Evolutionary conservation across 306 rosid genomes (phyloP).

Genomic region (Cucurbita moschata): DNA sequence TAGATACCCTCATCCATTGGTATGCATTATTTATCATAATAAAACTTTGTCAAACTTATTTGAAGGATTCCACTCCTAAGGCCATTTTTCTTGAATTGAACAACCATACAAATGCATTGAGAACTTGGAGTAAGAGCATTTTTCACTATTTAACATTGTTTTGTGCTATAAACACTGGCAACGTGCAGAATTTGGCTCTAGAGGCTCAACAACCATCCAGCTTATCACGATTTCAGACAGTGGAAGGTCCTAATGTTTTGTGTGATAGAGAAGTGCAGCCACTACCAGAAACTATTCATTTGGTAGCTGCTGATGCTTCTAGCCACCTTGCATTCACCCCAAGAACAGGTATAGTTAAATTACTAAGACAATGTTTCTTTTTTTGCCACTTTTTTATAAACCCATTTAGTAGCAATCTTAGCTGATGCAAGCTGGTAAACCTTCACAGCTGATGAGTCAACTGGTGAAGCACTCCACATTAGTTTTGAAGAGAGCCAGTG

Average conservation of each 20-base stretch:
- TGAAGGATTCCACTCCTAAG: not conserved
- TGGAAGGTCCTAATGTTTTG: slow-evolving; percentile 13
- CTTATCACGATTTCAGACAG: slow-evolving; percentile 15
- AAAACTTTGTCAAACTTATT: not conserved
- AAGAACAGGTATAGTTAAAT: not conserved
- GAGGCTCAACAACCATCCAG: slow-evolving; percentile 27
- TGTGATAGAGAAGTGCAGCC: slow-evolving; percentile 17
- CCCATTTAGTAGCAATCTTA: slow-evolving; percentile 2
- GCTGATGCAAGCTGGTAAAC: slow-evolving; percentile 10
- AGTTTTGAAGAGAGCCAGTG: slow-evolving; percentile 10
- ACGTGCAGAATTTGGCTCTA: slow-evolving; percentile 22
- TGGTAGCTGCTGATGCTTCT: slow-evolving; percentile 16
- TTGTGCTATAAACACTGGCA: not conserved
- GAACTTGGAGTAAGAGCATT: not conserved
- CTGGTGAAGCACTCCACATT: slow-evolving; percentile 3
- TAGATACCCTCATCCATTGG: not conserved
- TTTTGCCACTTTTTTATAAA: not conserved
- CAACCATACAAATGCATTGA: not conserved
- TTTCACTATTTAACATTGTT: not conserved
- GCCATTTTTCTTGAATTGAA: not conserved
- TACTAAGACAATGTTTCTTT: not conserved
- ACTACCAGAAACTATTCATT: slow-evolving; percentile 15
- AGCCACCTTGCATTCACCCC: not conserved
- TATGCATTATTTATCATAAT: not conserved
- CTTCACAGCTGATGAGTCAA: slow-evolving; percentile 31